Base-by-base conservation (phyloP, 768 basidiomycete species). In the Lactarius vividus region DNA sequence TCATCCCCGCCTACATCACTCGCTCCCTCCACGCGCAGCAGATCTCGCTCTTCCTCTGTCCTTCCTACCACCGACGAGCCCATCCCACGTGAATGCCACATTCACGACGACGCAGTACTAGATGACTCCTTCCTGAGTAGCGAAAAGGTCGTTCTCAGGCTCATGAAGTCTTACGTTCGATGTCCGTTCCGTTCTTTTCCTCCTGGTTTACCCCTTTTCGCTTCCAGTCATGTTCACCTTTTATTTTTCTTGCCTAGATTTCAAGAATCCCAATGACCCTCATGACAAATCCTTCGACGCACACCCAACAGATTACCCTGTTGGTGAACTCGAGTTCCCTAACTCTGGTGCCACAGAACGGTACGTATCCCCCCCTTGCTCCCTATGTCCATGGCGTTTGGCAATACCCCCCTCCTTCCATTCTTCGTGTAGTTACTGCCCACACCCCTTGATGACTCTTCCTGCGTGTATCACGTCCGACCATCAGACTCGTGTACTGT, bases 261-360 rank as follows among this genome's bases (percentile, higher is more conserved):
- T 94, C 71, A 80, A 73, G 65, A 91, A 94, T 71, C 85, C 81
- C 6, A 73, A 82, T 42, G 84, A 93, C 73, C 83, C 84, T 9
- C 72, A 77, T 18, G 89, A 93, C 76, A 82, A 65, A 69, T 80
- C 82, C 0, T 94, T 89, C 70, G 82, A 89, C 49, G 84, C 85
- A 2, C 79, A 85, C 59, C 81, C 83, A 4, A 83, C 73, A 3
- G 69, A 81, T 62, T 85, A 84, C 71, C 91, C 92, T n/a, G 77
- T 81, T 2, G 84, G 82, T 39, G 87, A 89, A 70, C 78, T 94
- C 56, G 90, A 93, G 73, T 93, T 91, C 73, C 92, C 92, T 28
- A 92, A 91, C 74, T 82, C 75, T 31, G 77, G 81, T 62, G 87
- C 90, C 54, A 78, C 79, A 62, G 92, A 94, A 80, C 82, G 81